Evolutionary conservation across 1,139 yeast genomes (phyloP), one percentile per base, ranked within the genome.

Genomic region (Protomyces inouyei): DNA sequence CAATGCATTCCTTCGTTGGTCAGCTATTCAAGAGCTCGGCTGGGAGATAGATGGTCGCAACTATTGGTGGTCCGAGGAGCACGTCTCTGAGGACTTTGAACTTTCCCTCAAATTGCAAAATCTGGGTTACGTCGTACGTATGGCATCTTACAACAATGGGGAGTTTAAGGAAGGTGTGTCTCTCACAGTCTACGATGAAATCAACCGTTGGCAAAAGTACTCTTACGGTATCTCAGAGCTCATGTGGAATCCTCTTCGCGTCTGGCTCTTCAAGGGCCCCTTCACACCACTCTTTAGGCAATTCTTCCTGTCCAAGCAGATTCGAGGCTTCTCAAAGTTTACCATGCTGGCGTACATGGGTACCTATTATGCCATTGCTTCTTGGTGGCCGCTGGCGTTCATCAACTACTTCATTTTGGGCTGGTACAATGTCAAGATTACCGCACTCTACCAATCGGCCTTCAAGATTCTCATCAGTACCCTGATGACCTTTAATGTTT

Each of bases 311-410:
- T 61, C 65, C n/a, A 45, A 51, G 37, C 56, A 67, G 45, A 66
- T 67, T 52, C 65, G 65, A 28, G 60, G 64, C 18, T 67, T 66
- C 59, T 64, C 64, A 25, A 67, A 67, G 60, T 67, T 66, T 37
- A 67, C 68, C 16, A 67, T 66, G 59, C 61, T 67, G 37, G 68
- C 69, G 1, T 67, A 67, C 53, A 66, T 67, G 52, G 69, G 69
- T 5, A 66, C 68, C 6, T 66, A 67, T 55, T 67, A 64, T 23
- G 68, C 68, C 23, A 67, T 66, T 48, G 66, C 61, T 8, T 65
- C 67, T 5, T 64, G 67, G 54, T 54, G 67, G 54, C 32, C 66
- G n/a, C 59, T 66, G 52, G 52, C 67, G n/a, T 32, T 65, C 10
- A 61, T 67, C 60, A 67, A 67, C 51, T 66, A 67, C 53, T 52